These are phyloP conservation scores for Trichosanthes cucumerina DNA, from an alignment of 306 rosid genomes.

Conservation along the genomic window DNA sequence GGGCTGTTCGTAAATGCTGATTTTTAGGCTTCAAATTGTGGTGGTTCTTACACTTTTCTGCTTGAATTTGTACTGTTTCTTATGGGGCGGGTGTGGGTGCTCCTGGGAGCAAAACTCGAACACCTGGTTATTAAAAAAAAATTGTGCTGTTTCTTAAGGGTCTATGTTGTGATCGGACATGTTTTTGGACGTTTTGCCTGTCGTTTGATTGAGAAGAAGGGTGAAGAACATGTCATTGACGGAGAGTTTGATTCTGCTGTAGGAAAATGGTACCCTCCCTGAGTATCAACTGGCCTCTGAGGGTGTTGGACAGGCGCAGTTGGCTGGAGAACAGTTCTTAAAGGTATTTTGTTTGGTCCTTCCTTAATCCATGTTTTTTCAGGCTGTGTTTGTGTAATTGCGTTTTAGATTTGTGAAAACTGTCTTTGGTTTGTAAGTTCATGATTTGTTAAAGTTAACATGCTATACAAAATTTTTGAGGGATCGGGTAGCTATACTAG, in stretches of 20 bases:
- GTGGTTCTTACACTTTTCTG: not conserved
- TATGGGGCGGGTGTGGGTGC: too few species aligned
- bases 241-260: slow-evolving; percentile 3
- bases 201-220: not conserved
- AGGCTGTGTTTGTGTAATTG: not conserved
- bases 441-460: not conserved
- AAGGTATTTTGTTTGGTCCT: slow-evolving; percentile 28
- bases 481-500: too few species aligned
- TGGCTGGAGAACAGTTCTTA: slow-evolving; percentile 47
- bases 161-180: not conserved
- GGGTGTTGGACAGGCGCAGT: slow-evolving; percentile 54
- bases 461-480: too few species aligned
- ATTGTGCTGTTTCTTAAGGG: not conserved
- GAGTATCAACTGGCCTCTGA: slow-evolving; percentile 65
- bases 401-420: not conserved
- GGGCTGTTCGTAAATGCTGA: not conserved
- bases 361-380: not conserved
- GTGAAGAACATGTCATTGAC: not conserved
- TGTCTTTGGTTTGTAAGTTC: not conserved
- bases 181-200: not conserved
- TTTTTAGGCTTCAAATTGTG: not conserved
- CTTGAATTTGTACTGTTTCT: not conserved
- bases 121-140: too few species aligned
- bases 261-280: slow-evolving; percentile 69
- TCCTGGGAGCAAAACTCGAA: too few species aligned